phyloP scores from a whole-genome alignment of 331 rosid species.

The Saraca asoca region DNA sequence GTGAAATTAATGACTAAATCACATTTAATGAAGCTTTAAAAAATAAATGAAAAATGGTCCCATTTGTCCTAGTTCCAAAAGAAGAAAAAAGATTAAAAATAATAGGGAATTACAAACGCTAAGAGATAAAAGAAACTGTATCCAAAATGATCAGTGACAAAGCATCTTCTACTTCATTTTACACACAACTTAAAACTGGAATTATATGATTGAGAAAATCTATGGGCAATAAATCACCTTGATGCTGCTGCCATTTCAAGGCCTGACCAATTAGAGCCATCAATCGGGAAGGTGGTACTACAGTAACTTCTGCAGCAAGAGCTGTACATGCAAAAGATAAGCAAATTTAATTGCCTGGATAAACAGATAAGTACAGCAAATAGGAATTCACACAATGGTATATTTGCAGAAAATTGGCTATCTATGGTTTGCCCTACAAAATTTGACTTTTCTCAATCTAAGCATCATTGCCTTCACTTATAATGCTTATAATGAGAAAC shows the following conservation, averaged over 20 bases:
- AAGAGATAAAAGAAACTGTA: not conserved
- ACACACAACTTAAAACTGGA: slow-evolving; percentile 1
- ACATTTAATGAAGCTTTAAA: not conserved
- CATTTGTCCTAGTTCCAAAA: slow-evolving; percentile 21
- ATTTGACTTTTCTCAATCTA: not conserved
- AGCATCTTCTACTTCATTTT: not conserved
- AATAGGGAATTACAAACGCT: slow-evolving; percentile 3
- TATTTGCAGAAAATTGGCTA: not conserved
- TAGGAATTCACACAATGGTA: not conserved
- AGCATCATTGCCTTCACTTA: not conserved
- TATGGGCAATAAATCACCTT: slow-evolving; percentile 52
- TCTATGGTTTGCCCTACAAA: not conserved
- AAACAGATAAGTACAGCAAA: not conserved
- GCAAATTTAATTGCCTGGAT: not conserved
- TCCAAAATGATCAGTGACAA: not conserved
- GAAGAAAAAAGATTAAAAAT: too few relatives aligned
- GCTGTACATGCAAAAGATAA: slow-evolving; percentile 59
- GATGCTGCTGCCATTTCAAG: slow-evolving; percentile 99
- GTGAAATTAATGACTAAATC: not conserved
- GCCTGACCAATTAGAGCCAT: slow-evolving; percentile 98
- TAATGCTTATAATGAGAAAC: too few relatives aligned
- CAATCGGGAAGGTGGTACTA: slow-evolving; percentile 94
- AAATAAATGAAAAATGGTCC: slow-evolving; percentile 21
- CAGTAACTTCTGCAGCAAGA: slow-evolving; percentile 88
- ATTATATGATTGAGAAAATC: slow-evolving; percentile 1